Evolutionary conservation across 441 rosid genomes (phyloP), one percentile per base, ranked within the genome.

Genomic region (Erodium moschatum): DNA sequence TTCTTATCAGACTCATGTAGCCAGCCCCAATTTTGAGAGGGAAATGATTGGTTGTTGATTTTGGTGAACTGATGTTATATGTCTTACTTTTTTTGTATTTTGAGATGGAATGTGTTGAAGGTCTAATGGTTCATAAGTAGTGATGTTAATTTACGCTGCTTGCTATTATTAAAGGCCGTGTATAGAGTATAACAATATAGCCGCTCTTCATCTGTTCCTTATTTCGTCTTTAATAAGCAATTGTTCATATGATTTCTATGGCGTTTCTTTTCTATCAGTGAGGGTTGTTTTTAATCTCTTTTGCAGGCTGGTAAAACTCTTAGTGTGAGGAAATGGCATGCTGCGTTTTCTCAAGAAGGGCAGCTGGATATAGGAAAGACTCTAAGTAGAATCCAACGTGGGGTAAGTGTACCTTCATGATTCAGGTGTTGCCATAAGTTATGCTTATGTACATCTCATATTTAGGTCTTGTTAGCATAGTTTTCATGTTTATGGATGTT

Each of bases 281-380:
- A 12, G 54, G n/a, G 16, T 44, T 69, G 66, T 70, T 64, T 58
- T 58, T 12, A 21, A 68, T 8, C 76, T 68, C 71, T 73, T 67
- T 15, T 80, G 76, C 85, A 93, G 97, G 90, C 96, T 69, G 96
- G 97, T 77, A 93, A 86, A 81, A 93, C 98, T 20, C 77, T 93
- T 50, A 93, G 98, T 78, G 81, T 75, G 8, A 91, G 96, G 81
- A 93, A 89, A 87, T 93, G 98, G 98, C 93, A 84, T 3, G 86
- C 89, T 71, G 95, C 92, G 19, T 88, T 91, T 82, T 72, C 86
- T 68, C 72, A 79, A 18, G 91, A 88, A 69, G 97, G 97, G 6
- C 68, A 74, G 40, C 86, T 91, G 29, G 96, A 91, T 79, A 80
- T 93, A 67, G 81, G 88, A 77, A 89, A 91, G 73, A 86, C 90